A percentile compares a stretch with the other conserved stretches of the same genome.
Conservation (phyloP, 352 stramenopile genomes). For the Poterioochromonas sp. region DNA sequence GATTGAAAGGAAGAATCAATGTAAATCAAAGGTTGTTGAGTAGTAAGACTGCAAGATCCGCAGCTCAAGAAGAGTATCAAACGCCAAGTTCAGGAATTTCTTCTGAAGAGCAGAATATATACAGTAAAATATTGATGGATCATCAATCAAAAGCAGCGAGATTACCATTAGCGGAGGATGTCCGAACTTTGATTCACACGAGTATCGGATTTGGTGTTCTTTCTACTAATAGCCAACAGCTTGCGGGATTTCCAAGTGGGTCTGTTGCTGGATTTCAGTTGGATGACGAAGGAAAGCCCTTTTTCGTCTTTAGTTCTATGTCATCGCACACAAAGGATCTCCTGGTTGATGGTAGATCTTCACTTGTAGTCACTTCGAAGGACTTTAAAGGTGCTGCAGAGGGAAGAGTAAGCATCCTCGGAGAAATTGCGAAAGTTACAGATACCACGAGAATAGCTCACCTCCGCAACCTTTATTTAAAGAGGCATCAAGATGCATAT, state of each 20-base stretch:
- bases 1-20: neutral
- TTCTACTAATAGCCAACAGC: conserved; percentile 43
- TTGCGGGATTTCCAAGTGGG: conserved; percentile 41
- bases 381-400: conserved; percentile 47
- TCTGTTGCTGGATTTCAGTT: conserved; percentile 46
- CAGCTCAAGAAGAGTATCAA: neutral
- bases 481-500: conserved; percentile 44
- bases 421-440: conserved; percentile 37
- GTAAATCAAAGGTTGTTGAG: neutral
- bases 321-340: conserved; percentile 43
- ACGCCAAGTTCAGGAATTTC: neutral
- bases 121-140: neutral
- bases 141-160: conserved; percentile 20
- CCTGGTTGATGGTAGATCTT: conserved; percentile 37
- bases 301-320: conserved; percentile 48
- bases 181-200: conserved; percentile 44
- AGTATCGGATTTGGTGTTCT: conserved; percentile 47
- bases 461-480: conserved; percentile 42
- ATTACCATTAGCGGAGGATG: conserved; percentile 36
- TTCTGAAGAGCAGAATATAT: neutral
- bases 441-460: conserved; percentile 32
- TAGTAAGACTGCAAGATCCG: neutral
- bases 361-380: conserved; percentile 42
- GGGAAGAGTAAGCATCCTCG: conserved; percentile 44
- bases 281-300: conserved; percentile 40